These are phyloP conservation scores for Gyrodon lividus DNA, from an alignment of 768 basidiomycete species.

Conservation along the genomic window DNA sequence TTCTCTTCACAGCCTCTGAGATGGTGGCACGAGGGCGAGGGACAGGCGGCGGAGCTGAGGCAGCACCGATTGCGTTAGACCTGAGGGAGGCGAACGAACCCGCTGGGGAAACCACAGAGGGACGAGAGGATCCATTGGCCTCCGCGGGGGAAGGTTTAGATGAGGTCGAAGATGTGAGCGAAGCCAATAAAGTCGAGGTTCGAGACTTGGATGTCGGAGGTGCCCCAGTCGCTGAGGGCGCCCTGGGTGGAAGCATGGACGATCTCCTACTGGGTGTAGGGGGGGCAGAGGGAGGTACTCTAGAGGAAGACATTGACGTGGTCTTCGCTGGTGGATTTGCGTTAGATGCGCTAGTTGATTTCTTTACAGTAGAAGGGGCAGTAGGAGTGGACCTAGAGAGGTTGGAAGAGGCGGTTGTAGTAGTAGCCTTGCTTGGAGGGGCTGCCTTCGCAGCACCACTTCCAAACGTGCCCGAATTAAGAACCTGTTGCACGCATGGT, in stretches of 20 bases:
- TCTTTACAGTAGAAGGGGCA: conserved; percentile 30
- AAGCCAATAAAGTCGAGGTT: conserved; percentile 27
- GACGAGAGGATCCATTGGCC: conserved; percentile 36
- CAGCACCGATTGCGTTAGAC: conserved; percentile 34
- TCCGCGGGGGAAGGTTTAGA: conserved; percentile 22
- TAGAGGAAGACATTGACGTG: conserved; percentile 33
- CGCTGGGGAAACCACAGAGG: conserved; percentile 56
- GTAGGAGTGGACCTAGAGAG: conserved; percentile 28
- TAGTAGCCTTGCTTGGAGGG: conserved; percentile 42
- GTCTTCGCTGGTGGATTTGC: conserved; percentile 32
- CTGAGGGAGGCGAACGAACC: conserved; percentile 49
- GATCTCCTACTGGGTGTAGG: conserved; percentile 33
- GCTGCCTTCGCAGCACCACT: conserved; percentile 49
- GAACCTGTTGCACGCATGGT: conserved; percentile 45
- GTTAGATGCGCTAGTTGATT: conserved; percentile 27
- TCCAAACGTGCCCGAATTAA: conserved; percentile 67
- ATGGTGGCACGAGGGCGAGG: conserved; percentile 65
- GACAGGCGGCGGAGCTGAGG: conserved; percentile 24
- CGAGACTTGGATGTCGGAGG: conserved; percentile 40
- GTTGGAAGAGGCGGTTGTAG: conserved; percentile 31
- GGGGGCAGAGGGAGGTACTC: conserved; percentile 28
- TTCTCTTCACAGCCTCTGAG: conserved; percentile 61
- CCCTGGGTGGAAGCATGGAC: conserved; percentile 34
- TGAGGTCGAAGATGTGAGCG: conserved; percentile 23
- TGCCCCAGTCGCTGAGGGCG: conserved; percentile 39